Base-by-base conservation (phyloP, 2,329 filamentous ascomycete species). In the Fusarium praegraminearum region DNA sequence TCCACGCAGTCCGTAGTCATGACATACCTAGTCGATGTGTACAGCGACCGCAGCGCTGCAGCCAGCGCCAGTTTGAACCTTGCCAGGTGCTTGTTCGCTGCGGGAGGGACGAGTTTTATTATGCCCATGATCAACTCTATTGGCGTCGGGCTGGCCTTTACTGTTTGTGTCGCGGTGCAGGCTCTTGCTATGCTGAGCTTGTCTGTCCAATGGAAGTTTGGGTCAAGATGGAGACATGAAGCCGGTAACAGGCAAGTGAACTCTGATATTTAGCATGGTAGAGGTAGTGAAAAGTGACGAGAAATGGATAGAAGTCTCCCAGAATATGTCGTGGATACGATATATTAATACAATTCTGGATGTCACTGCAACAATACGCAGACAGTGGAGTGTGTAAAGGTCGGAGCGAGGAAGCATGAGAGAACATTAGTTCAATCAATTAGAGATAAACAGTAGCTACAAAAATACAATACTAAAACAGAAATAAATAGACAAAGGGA, bases 1-100 rank as follows among this genome's bases (percentile, higher is more conserved):
- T 85, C 84, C 1, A 84, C 80, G 5, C 81, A 85, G 40, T 83
- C 81, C 2, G 71, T 83, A 2, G 78, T 86, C 32, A 84, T 81
- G 76, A 87, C 85, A 0, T 87, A 85, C 58, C 77, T 87, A 0
- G 81, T 87, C 5, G 86, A 89, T 67, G 75, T 30, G 1, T 88
- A 85, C 62, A 80, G 82, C 0, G 80, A 82, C 15, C 76, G 77
- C 12, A 84, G 83, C 58, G 86, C 85, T 1, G 85, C 85, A 12
- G 28, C 28, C 0, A 86, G 80, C 45, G 86, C 86, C 0, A 84
- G 82, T 45, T 71, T 87, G 26, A 88, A 88, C 65, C 78, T 88
- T 4, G 82, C 83, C 1, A 74, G 85, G 38, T 88, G 28, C 64
- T 67, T 87, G 3, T 79, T 86, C 33, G 85, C 83, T 0, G 86